These are phyloP conservation scores for Cichorium intybus DNA, from an alignment of 140 eudicot species.

Conservation along the genomic window DNA sequence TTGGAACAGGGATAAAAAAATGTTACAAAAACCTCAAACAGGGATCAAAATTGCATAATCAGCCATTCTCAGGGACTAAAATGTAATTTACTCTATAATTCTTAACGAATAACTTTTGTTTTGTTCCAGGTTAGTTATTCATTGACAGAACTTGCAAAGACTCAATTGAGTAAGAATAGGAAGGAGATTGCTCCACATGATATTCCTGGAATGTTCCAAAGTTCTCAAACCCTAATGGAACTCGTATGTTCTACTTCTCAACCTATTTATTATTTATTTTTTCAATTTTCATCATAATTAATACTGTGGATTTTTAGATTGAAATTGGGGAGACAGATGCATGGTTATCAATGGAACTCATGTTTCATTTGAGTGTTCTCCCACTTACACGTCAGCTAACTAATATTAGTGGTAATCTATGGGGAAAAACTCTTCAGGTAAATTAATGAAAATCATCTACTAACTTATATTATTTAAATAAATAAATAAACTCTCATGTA, in stretches of 20 bases:
- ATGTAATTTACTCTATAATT: no score
- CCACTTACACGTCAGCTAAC: conserved; percentile 98
- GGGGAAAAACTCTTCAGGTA: conserved; percentile 99
- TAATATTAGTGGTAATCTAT: conserved; percentile 92
- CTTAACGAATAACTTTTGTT: background rate
- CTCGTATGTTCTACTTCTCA: conserved; percentile 59
- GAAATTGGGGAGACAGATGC: conserved; percentile 96
- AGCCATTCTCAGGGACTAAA: no score
- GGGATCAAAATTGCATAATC: no score
- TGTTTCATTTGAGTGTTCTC: conserved; percentile 95
- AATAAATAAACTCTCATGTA: background rate
- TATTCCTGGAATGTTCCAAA: conserved; percentile 73
- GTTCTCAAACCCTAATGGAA: conserved; percentile 68
- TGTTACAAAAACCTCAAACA: no score
- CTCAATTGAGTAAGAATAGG: conserved; percentile 82
- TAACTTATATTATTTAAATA: background rate
- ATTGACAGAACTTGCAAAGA: conserved; percentile 90
- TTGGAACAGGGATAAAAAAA: no score
- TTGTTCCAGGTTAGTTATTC: conserved; percentile 93
- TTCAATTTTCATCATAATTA: background rate
- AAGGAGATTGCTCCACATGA: conserved; percentile 93
- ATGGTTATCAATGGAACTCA: conserved; percentile 97
- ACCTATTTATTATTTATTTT: background rate
- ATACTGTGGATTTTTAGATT: conserved; percentile 47
- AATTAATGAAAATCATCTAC: conserved; percentile 6